phyloP scores from a whole-genome alignment of 2,329 filamentous ascomycete genomes.

The Apiospora koreana region DNA sequence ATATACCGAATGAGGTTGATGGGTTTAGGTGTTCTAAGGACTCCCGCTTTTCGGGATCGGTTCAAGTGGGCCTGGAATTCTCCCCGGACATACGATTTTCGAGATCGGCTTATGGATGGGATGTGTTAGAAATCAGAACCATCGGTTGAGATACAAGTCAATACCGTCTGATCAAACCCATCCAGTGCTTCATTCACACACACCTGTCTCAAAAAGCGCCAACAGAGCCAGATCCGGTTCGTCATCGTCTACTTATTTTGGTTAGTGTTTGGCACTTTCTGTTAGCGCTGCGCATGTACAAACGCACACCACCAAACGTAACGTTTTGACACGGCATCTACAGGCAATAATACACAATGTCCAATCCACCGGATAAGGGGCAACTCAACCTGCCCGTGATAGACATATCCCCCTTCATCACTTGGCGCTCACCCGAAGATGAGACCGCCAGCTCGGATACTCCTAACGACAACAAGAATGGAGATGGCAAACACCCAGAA shows the following conservation, averaged over 20 bases:
- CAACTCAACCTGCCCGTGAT: conserved; percentile 10
- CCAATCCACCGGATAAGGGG: not conserved
- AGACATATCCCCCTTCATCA: conserved; percentile 9
- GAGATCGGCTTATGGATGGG: not conserved
- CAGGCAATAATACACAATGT: not conserved
- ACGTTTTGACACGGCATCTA: not conserved
- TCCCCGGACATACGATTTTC: not conserved
- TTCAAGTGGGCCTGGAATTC: not conserved
- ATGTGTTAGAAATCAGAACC: not conserved
- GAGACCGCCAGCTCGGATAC: not conserved
- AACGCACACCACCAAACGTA: not conserved
- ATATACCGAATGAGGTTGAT: too few species aligned
- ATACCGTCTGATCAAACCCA: not conserved
- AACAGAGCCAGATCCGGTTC: not conserved
- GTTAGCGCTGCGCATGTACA: not conserved
- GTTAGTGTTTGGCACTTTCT: not conserved
- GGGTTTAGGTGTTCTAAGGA: too few species aligned
- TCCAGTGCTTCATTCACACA: not conserved
- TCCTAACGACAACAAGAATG: not conserved
- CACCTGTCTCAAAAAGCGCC: not conserved
- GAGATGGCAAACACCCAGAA: not conserved
- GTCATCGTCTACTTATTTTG: not conserved
- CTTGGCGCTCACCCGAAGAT: not conserved
- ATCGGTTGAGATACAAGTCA: not conserved
- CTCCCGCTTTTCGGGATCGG: too few species aligned